Percentiles rank a stretch among this genome's conserved stretches.
Conservation (phyloP, 2,329 filamentous ascomycete genomes). For the Bipolaris zeicola region DNA sequence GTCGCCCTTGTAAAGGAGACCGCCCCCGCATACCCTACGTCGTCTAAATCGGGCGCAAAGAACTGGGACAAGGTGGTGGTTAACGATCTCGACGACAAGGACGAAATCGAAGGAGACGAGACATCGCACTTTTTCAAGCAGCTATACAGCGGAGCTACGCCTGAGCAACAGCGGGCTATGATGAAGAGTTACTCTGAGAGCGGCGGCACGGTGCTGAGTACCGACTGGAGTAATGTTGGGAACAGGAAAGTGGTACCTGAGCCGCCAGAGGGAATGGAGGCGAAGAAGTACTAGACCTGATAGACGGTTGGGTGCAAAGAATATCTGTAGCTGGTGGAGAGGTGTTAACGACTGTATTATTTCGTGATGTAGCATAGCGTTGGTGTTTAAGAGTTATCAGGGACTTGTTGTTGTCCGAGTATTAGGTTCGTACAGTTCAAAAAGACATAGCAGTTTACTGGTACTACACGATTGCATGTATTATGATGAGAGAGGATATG, state of each 20-base stretch:
- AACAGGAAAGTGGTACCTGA: constrained; percentile 71
- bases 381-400: constrained; percentile 6
- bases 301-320: too few relatives aligned
- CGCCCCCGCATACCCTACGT: constrained; percentile 78
- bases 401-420: too few relatives aligned
- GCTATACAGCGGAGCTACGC: constrained; percentile 75
- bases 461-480: too few relatives aligned
- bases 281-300: constrained; percentile 64
- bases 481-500: too few relatives aligned
- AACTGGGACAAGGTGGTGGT: constrained; percentile 84
- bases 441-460: too few relatives aligned
- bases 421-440: too few relatives aligned
- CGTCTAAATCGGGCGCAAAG: constrained; percentile 80
- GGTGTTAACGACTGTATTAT: too few relatives aligned
- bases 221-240: constrained; percentile 85
- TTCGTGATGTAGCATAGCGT: constrained; percentile 10
- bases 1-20: constrained; percentile 28
- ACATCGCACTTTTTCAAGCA: constrained; percentile 89
- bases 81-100: constrained; percentile 59
- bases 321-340: background rate
- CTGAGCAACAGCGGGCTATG: constrained; percentile 89
- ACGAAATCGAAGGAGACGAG: constrained; percentile 63
- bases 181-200: constrained; percentile 97
- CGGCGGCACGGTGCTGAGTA: constrained; percentile 89
- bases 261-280: constrained; percentile 78